phyloP scores from a whole-genome alignment of 768 basidiomycete genomes.

The Macrocybe gigantea region DNA sequence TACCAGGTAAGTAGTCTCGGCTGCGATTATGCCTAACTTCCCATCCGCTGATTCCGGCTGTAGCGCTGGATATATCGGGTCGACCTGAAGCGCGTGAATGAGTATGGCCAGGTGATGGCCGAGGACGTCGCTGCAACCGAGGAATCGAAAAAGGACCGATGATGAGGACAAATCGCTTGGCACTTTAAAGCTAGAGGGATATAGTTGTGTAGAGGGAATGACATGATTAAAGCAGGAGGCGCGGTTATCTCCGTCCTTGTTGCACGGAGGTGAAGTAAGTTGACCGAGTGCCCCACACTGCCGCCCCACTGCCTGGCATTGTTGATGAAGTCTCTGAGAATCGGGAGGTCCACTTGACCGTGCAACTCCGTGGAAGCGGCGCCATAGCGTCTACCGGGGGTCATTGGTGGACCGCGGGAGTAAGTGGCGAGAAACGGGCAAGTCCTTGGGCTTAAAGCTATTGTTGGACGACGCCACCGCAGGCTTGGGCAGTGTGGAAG shows the following conservation, averaged over 20 bases:
- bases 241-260: conserved; percentile 8
- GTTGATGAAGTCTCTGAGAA: conserved; percentile 11
- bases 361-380: conserved; percentile 3
- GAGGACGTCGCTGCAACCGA: conserved; percentile 36
- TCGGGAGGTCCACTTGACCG: conserved; percentile 9
- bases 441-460: too few relatives aligned
- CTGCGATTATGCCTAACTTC: neutral
- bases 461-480: too few relatives aligned
- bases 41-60: conserved; percentile 13
- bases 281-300: conserved; percentile 7
- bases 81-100: conserved; percentile 92
- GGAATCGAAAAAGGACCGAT: conserved; percentile 58
- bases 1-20: conserved; percentile 64
- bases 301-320: conserved; percentile 4
- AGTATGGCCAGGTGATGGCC: conserved; percentile 84
- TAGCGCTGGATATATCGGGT: conserved; percentile 97
- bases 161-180: conserved; percentile 8
- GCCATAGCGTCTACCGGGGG: conserved; percentile 8
- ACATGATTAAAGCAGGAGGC: neutral
- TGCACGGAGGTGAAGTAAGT: conserved; percentile 17
- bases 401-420: neutral
- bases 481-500: too few relatives aligned
- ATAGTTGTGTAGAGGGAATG: conserved; percentile 1
- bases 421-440: too few relatives aligned
- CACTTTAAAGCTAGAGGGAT: neutral